Percentiles rank a stretch among this genome's conserved stretches.
phyloP scores from a whole-genome alignment of 352 stramenopile species.

The Globisporangium viniferum region DNA sequence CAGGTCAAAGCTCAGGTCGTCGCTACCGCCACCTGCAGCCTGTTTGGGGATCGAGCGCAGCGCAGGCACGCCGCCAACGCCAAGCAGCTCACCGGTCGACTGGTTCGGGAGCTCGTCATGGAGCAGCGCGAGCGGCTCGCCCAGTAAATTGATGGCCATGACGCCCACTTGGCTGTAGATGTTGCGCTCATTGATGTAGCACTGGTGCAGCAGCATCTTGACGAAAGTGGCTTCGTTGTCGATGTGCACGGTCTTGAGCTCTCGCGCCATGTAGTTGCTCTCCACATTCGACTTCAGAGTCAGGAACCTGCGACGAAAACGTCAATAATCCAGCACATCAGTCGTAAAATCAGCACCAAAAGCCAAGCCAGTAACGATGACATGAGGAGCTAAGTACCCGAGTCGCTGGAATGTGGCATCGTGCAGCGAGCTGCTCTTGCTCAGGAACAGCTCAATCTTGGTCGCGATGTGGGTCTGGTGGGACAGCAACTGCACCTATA shows the following conservation, averaged over 20 bases:
- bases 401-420: constrained; percentile 71
- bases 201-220: constrained; percentile 88
- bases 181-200: constrained; percentile 89
- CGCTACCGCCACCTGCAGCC: neutral
- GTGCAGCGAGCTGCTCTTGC: constrained; percentile 35
- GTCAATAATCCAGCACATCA: neutral
- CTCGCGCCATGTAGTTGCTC: constrained; percentile 83
- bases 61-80: constrained; percentile 7
- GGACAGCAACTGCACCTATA: constrained; percentile 83
- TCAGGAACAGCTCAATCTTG: constrained; percentile 92
- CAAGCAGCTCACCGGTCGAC: constrained; percentile 38
- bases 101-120: constrained; percentile 46
- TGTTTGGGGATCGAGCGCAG: constrained; percentile 28
- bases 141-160: constrained; percentile 87
- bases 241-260: constrained; percentile 93
- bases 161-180: constrained; percentile 91
- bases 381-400: constrained; percentile 32
- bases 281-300: constrained; percentile 82
- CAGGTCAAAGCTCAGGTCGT: constrained; percentile 82
- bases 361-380: neutral
- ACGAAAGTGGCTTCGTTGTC: constrained; percentile 80
- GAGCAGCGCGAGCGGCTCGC: constrained; percentile 37
- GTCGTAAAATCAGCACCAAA: neutral
- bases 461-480: constrained; percentile 92
- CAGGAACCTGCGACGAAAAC: constrained; percentile 34